Percentiles rank a stretch among this genome's conserved stretches.
These are phyloP conservation scores for Yamadazyma sp. DNA, from an alignment of 805 yeast species.

Conservation along the genomic window DNA sequence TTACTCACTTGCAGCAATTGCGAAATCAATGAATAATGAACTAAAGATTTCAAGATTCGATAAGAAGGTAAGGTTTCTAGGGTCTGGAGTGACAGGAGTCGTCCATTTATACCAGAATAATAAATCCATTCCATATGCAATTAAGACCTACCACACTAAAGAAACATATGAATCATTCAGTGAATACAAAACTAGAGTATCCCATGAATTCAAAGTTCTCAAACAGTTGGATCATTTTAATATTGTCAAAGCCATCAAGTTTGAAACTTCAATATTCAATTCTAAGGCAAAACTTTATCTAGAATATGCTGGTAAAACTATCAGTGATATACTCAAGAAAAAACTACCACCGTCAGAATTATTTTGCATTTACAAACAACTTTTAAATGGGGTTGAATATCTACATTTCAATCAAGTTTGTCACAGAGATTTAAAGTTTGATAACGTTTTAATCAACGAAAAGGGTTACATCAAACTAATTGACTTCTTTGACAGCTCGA, in stretches of 20 bases:
- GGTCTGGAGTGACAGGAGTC: conserved; percentile 11
- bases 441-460: conserved; percentile 37
- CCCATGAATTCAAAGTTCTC: conserved; percentile 35
- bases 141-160: conserved; percentile 41
- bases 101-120: conserved; percentile 6
- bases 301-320: conserved; percentile 19
- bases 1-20: too few species aligned
- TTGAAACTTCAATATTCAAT: conserved; percentile 15
- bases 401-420: conserved; percentile 37
- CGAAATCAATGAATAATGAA: conserved; percentile 1
- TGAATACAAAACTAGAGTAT: conserved; percentile 38
- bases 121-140: conserved; percentile 29
- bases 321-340: conserved; percentile 12
- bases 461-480: conserved; percentile 39
- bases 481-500: conserved; percentile 37
- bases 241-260: conserved; percentile 33
- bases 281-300: conserved; percentile 21
- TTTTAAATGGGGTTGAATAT: conserved; percentile 33
- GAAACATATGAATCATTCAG: conserved; percentile 37
- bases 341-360: conserved; percentile 11
- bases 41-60: conserved; percentile 4
- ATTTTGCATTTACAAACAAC: conserved; percentile 40
- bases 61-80: conserved; percentile 1
- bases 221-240: conserved; percentile 25
- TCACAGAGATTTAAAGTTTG: conserved; percentile 52